Evolutionary conservation across 148 eudicot species (phyloP), one percentile per base, ranked within the genome.

Genomic region (Simmondsia chinensis): DNA sequence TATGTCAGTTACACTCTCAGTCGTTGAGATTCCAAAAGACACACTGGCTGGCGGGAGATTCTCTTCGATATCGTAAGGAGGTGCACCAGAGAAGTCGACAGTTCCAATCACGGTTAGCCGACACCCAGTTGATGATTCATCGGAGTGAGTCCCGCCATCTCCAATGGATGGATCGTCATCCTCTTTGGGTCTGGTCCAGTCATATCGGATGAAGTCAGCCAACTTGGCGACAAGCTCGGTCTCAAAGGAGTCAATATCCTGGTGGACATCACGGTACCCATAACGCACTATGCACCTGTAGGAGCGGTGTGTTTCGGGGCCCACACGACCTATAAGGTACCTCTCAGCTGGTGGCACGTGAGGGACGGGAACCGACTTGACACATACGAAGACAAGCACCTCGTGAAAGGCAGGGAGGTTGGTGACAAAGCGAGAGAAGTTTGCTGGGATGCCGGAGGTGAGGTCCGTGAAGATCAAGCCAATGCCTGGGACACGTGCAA

Each of bases 181-280:
- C 1, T 43, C 71, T 18, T 61, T 68, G n/a, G 45, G 52, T 10
- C 39, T 57, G 46, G 51, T 59, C 82, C 84, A 76, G 35, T 83
- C 88, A 26, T 74, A 83, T 9, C 72, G 64, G 40, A 87, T 83
- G 66, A 87, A 87, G 38, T 75, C 72, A 0, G 72, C 76, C 31
- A 87, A 64, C 63, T 50, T 70, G 19, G 63, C 48, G 11, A 74
- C 71, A 11, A 87, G 94, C 60, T 87, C 81, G 3, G 89, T 48
- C 60, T 87, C 96, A 7, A 87, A 87, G 9, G 94, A 83, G 56
- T 83, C 77, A 1, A 83, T 72, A 10, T 87, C 96, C 57, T 83
- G 94, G 65, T 87, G 96, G 34, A 80, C 83, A 14, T 87, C 96
- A 19, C 96, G 89, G 67, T 87, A 87, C 2, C 96, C 96, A 20